Evolutionary conservation across 495 filamentous ascomycete species (phyloP), one percentile per base, ranked within the genome.

Genomic region (Rhypophila decipiens): DNA sequence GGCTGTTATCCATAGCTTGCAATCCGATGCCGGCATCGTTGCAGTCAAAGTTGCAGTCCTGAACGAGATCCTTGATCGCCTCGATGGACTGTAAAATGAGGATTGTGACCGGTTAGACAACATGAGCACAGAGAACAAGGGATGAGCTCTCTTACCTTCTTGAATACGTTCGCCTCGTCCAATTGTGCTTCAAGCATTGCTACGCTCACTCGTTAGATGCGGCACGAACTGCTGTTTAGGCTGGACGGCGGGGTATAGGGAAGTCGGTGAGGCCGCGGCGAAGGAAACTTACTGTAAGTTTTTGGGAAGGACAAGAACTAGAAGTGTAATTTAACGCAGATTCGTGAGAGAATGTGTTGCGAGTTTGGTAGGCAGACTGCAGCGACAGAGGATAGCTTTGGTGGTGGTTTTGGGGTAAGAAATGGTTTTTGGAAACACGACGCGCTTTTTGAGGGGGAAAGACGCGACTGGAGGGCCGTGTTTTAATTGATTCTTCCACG

Each of bases 21-120:
- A 99, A 85, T 43, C 90, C 90, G 67, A 99, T 91, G 42, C 93
- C 93, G 52, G 87, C 88, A 79, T 99, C 93, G 85, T 97, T 99
- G 85, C 94, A 99, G 75, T 99, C 93, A 73, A 99, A 99, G 73
- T 99, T 99, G 81, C 94, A 97, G 73, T 97, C 91, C 72, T 97
- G 93, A 42, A 99, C 93, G 22, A 99, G 83, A 60, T 99, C 94
- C 71, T 96, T 97, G 82, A 99, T 95, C 50, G 93, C 88, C 68
- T 97, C 94, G 68, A 97, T 90, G 53, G 96, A 88, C 91, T 96
- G 58, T 29, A 11, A 11, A 24, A 24, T 36, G 36, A 8, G 13
- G 29, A 8, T 38, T 21, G 24, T 5, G 5, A 21, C 27, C 29
- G 24, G 20, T 48, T 19, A 42, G 27, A 23, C 5, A 20, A 4